phyloP scores from a whole-genome alignment of 108 stramenopile genomes.

The Heterococcus sp. region DNA sequence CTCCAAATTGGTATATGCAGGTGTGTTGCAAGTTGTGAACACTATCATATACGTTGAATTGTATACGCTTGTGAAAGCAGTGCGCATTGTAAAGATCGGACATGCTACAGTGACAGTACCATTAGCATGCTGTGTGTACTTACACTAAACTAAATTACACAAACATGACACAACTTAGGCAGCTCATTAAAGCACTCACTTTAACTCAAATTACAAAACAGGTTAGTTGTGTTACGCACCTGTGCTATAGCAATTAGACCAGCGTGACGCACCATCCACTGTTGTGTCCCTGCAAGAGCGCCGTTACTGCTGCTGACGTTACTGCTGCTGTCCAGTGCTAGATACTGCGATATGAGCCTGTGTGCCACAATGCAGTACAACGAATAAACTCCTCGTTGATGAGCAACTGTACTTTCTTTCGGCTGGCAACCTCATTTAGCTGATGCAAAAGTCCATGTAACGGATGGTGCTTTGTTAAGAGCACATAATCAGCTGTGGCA shows the following conservation, averaged over 20 bases:
- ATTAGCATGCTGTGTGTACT: neutral
- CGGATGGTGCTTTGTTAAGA: too few relatives aligned
- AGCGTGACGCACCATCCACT: conserved; percentile 31
- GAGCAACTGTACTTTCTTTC: too few relatives aligned
- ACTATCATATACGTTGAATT: too few relatives aligned
- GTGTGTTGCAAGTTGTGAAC: neutral
- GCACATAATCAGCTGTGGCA: too few relatives aligned
- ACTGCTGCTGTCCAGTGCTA: neutral
- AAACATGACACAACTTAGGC: too few relatives aligned
- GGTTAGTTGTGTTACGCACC: neutral
- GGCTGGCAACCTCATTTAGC: too few relatives aligned
- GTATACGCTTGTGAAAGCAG: too few relatives aligned
- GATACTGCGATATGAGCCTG: neutral
- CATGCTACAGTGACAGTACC: neutral
- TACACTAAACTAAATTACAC: neutral
- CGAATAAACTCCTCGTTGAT: too few relatives aligned
- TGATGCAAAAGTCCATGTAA: too few relatives aligned
- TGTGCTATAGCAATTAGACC: conserved; percentile 10
- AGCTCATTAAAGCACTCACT: neutral
- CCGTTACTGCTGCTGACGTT: neutral
- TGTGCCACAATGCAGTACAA: too few relatives aligned
- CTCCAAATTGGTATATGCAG: neutral
- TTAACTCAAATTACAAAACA: neutral
- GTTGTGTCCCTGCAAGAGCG: neutral
- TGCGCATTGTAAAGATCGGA: neutral